These are phyloP conservation scores for Kwoniella bestiolae DNA, from an alignment of 768 basidiomycete species.

Conservation along the genomic window DNA sequence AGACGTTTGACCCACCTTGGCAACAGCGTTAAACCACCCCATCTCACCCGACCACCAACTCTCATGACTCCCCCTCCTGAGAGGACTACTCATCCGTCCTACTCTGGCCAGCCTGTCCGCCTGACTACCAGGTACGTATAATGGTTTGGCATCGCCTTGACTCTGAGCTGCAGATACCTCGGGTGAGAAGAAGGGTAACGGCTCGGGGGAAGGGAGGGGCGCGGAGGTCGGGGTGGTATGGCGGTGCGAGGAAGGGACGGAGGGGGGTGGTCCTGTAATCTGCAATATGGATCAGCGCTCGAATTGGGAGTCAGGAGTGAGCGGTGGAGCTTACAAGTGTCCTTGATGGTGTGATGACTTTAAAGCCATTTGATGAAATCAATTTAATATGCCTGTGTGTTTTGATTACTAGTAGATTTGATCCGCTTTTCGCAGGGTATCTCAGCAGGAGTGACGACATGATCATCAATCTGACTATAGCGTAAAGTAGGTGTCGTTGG, in stretches of 20 bases:
- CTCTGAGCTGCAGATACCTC: slow-evolving; percentile 7
- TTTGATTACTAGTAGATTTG: too few species aligned
- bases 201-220: slow-evolving; percentile 29
- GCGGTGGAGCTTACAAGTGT: neutral
- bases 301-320: neutral
- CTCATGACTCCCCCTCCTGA: slow-evolving; percentile 52
- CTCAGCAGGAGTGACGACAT: slow-evolving; percentile 1
- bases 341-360: too few species aligned
- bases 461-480: neutral
- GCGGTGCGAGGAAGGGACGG: slow-evolving; percentile 21
- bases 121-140: slow-evolving; percentile 46
- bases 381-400: neutral
- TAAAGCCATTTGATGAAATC: neutral
- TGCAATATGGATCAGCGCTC: neutral
- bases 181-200: slow-evolving; percentile 26
- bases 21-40: slow-evolving; percentile 54
- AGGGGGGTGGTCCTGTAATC: slow-evolving; percentile 52
- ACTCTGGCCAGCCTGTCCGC: slow-evolving; percentile 41
- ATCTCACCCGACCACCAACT: slow-evolving; percentile 51
- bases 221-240: slow-evolving; percentile 37
- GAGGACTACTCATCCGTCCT: slow-evolving; percentile 44
- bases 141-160: slow-evolving; percentile 36
- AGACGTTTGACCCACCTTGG: slow-evolving; percentile 39
- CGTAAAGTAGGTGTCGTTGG: too few species aligned
- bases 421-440: neutral